Conservation (phyloP, 2,329 filamentous ascomycete species). For the Penicillium thymicola region DNA sequence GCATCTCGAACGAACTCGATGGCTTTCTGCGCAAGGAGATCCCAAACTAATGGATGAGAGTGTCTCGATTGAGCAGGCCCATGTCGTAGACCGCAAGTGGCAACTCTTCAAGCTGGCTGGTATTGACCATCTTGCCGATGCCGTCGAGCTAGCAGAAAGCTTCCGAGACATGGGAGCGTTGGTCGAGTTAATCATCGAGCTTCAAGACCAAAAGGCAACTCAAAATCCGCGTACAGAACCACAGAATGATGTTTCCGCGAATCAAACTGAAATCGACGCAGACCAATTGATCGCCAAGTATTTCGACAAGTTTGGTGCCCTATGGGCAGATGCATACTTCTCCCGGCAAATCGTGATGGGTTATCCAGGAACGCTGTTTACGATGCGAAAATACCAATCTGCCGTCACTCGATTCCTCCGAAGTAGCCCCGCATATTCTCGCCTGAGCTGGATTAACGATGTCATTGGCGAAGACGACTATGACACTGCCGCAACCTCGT, state of each 20-base stretch:
- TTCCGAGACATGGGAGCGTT: constrained; percentile 62
- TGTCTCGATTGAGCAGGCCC: constrained; percentile 44
- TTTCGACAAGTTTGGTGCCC: constrained; percentile 50
- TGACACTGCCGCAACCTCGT: constrained; percentile 65
- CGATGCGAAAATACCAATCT: constrained; percentile 64
- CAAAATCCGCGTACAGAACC: constrained; percentile 15
- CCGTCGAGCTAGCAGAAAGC: constrained; percentile 60
- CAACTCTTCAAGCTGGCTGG: constrained; percentile 48
- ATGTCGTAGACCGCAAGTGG: constrained; percentile 44
- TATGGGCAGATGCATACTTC: constrained; percentile 69
- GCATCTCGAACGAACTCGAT: constrained; percentile 58
- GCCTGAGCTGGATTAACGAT: constrained; percentile 94
- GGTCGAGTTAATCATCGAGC: constrained; percentile 48
- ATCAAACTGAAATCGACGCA: constrained; percentile 32
- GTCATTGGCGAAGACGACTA: constrained; percentile 73
- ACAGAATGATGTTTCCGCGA: constrained; percentile 8
- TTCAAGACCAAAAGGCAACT: constrained; percentile 38
- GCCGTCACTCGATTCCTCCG: constrained; percentile 77
- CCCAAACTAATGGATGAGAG: constrained; percentile 50
- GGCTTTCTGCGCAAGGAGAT: constrained; percentile 54
- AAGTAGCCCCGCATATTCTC: constrained; percentile 66
- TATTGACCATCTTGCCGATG: constrained; percentile 56
- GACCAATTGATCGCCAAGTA: constrained; percentile 44
- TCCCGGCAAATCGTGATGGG: constrained; percentile 68
- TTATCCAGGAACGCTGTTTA: constrained; percentile 65